Conservation (phyloP, 352 stramenopile species). For the Blastocystis sp. region DNA sequence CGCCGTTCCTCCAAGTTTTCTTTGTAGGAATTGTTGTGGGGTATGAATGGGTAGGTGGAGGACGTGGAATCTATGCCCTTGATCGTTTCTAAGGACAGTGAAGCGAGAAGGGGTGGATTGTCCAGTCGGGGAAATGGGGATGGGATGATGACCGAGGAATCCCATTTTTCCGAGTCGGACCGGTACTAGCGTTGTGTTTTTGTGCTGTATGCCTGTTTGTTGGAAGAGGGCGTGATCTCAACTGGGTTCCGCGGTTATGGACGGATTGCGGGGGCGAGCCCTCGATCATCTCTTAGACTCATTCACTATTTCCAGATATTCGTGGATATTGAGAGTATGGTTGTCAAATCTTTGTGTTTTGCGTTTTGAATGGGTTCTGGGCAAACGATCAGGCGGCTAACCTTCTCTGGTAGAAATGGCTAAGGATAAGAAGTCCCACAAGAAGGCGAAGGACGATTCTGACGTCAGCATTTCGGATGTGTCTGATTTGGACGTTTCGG, state of each 20-base stretch:
- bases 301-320: not conserved
- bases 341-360: constrained; percentile 4
- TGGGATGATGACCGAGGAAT: not conserved
- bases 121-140: not conserved
- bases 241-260: not conserved
- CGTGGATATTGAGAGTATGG: not conserved
- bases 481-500: constrained; percentile 42
- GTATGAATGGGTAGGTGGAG: not conserved
- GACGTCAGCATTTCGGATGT: constrained; percentile 64
- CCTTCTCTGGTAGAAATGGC: constrained; percentile 18
- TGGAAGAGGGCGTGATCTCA: not conserved
- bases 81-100: not conserved
- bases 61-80: constrained; percentile 4
- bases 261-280: not conserved
- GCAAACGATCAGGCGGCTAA: not conserved
- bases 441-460: constrained; percentile 38
- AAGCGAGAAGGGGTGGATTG: not conserved
- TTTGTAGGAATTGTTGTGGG: not conserved
- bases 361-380: not conserved
- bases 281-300: not conserved
- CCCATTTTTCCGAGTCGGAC: not conserved
- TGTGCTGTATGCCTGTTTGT: not conserved
- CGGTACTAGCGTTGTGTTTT: constrained; percentile 15
- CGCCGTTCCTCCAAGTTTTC: not conserved
- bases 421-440: constrained; percentile 60